Conservation (phyloP, 2,329 filamentous ascomycete genomes). For the Penicillium oxalicum region DNA sequence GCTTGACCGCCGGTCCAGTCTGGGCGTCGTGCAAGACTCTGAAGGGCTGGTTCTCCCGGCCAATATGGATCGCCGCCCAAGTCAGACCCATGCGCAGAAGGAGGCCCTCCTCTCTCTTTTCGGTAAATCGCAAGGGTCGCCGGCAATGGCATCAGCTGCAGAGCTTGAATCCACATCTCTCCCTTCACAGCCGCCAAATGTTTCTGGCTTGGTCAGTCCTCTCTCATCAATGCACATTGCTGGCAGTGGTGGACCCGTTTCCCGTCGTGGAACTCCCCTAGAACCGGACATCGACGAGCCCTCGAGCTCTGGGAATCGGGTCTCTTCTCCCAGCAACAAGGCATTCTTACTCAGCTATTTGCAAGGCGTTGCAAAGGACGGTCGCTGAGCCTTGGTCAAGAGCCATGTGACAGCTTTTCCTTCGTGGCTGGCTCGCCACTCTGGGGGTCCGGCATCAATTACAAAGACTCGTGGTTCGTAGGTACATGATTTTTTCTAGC, state of each 20-base stretch:
- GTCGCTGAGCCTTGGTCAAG: slow-evolving; percentile 21
- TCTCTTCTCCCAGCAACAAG: slow-evolving; percentile 61
- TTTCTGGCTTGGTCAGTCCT: slow-evolving; percentile 26
- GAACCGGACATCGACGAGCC: slow-evolving; percentile 34
- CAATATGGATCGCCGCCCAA: slow-evolving; percentile 34
- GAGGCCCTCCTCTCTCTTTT: slow-evolving; percentile 58
- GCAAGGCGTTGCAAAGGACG: slow-evolving; percentile 49
- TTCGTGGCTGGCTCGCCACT: too few species aligned
- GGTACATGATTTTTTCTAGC: too few species aligned
- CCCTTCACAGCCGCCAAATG: slow-evolving; percentile 11
- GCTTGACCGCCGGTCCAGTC: slow-evolving; percentile 11
- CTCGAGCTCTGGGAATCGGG: slow-evolving; percentile 44
- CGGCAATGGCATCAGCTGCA: slow-evolving; percentile 16
- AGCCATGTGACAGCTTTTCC: too few species aligned
- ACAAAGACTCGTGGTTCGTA: too few species aligned
- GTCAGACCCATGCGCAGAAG: slow-evolving; percentile 42
- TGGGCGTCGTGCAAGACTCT: slow-evolving; percentile 9
- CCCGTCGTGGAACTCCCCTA: slow-evolving; percentile 17
- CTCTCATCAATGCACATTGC: slow-evolving; percentile 24
- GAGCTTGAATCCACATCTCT: slow-evolving; percentile 19
- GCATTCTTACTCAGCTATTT: slow-evolving; percentile 72
- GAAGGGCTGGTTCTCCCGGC: slow-evolving; percentile 16
- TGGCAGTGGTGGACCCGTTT: slow-evolving; percentile 14
- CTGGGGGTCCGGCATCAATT: too few species aligned
- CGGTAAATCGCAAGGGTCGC: slow-evolving; percentile 41